Conservation (phyloP, 2,329 filamentous ascomycete species). For the Aspergillus fijiensis region DNA sequence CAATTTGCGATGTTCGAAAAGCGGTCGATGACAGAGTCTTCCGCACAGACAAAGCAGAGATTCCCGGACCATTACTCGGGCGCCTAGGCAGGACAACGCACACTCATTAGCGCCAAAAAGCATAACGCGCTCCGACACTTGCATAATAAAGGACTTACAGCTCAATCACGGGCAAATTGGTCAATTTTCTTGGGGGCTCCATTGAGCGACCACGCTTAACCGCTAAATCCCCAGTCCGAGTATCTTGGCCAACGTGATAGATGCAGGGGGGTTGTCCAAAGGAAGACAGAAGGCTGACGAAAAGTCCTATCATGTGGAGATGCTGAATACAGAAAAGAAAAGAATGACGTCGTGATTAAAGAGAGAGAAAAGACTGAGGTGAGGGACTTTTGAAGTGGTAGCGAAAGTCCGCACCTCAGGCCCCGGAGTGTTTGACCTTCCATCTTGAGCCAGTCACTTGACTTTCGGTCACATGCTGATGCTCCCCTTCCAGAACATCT, state of each 20-base stretch:
- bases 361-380: no score
- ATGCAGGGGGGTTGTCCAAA: not conserved
- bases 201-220: not conserved
- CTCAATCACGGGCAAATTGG: not conserved
- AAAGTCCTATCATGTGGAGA: no score
- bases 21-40: no score
- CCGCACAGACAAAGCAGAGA: no score
- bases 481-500: not conserved
- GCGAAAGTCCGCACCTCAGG: not conserved
- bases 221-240: not conserved
- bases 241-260: not conserved
- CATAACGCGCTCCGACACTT: not conserved
- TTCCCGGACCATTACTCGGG: not conserved
- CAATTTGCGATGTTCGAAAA: no score
- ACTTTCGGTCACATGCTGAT: not conserved
- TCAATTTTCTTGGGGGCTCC: not conserved
- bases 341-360: no score
- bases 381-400: not conserved
- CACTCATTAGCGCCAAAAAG: not conserved
- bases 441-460: not conserved
- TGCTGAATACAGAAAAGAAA: no score
- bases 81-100: not conserved
- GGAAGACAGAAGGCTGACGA: no score
- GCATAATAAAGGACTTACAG: not conserved
- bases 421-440: no score